Base-by-base conservation (phyloP, 352 stramenopile genomes). In the Phytopythium delawarense region DNA sequence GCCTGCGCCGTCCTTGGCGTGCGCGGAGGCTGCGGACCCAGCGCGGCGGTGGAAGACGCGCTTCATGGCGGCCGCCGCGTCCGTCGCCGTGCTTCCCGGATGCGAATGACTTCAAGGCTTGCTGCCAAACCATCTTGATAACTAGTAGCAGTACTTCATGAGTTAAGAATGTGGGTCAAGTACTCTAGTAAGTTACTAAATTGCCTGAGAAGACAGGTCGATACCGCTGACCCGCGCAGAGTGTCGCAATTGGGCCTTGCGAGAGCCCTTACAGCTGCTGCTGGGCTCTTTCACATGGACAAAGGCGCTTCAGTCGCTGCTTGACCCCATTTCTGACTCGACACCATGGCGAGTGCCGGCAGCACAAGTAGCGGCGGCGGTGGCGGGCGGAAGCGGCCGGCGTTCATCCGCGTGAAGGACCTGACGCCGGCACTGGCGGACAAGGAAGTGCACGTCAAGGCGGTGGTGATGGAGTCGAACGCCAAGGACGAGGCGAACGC, bases 391-490 rank as follows among this genome's bases (percentile, higher is more conserved):
- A 91, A 91, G 72, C 82, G 84, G 65, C 57, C 79, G 52, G 62
- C 63, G 57, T 78, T 88, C 45, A 67, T 76, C 49, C 84, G 84
- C 53, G 60, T 94, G 21, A 92, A 91, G 75, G 85, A 94, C n/a
- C 62, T 94, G 45, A 75, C 69, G 25, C 85, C 85, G 11, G 59
- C 71, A 23, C 69, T 91, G 56, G 64, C 57, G 20, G 74, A 78
- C 23, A 90, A 89, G 62, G 85, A 94, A 49, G 70, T 74, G 56
- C 87, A 79, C 54, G 66, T 90, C 42, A 93, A 96, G 71, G 84
- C 69, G 13, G 83, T 96, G 40, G 84, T 91, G 58, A 78, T 96
- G 71, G 87, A 96, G 63, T 84, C 68, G 49, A 92, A 92, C 65
- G 76, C 78, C 61, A 93, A 92, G 71, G 85, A 94, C 60, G 85